Conservation (phyloP, 2,329 filamentous ascomycete species). For the Talaromyces funiculosus region DNA sequence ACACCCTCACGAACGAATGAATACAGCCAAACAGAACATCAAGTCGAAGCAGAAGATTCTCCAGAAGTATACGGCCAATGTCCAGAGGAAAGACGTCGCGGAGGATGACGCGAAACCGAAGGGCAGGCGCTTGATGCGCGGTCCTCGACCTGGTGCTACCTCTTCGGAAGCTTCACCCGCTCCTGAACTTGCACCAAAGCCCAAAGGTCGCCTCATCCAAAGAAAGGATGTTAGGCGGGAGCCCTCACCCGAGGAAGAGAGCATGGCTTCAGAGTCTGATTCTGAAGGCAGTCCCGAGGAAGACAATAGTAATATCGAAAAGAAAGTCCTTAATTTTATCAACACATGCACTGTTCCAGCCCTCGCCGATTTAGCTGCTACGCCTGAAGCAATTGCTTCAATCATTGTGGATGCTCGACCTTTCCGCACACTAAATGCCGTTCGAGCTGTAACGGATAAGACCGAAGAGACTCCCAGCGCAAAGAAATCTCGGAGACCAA, state of each 20-base stretch:
- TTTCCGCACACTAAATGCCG: slow-evolving; percentile 61
- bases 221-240: slow-evolving; percentile 39
- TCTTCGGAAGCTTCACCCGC: slow-evolving; percentile 16
- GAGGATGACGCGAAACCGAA: slow-evolving; percentile 19
- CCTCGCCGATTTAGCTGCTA: slow-evolving; percentile 73
- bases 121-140: slow-evolving; percentile 33
- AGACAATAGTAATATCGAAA: slow-evolving; percentile 43
- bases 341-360: slow-evolving; percentile 72
- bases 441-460: slow-evolving; percentile 56
- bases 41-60: slow-evolving; percentile 45
- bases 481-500: slow-evolving; percentile 44
- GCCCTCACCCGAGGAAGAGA: slow-evolving; percentile 30
- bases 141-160: slow-evolving; percentile 27
- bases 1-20: neutral
- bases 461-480: slow-evolving; percentile 43
- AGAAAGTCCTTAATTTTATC: slow-evolving; percentile 68
- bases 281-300: slow-evolving; percentile 34
- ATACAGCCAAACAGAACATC: slow-evolving; percentile 12
- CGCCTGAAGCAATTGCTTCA: slow-evolving; percentile 63
- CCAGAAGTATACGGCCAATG: slow-evolving; percentile 43
- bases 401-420: slow-evolving; percentile 68
- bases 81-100: slow-evolving; percentile 6
- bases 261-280: slow-evolving; percentile 46
- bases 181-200: slow-evolving; percentile 24
- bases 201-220: slow-evolving; percentile 42